phyloP scores from a whole-genome alignment of 1,139 yeast species.

The Hyphopichia khmerensis region DNA sequence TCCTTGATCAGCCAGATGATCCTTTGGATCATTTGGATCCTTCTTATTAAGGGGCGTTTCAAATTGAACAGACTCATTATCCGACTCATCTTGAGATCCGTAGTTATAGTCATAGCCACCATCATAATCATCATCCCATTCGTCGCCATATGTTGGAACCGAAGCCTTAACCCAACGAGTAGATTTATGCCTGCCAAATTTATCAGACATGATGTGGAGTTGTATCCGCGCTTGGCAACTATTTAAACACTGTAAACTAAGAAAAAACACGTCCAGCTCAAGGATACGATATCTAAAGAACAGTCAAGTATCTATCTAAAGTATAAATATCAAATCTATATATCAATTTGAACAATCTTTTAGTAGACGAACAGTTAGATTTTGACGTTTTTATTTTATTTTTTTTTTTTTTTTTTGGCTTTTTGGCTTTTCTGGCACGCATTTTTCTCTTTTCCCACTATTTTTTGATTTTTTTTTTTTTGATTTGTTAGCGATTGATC shows the following conservation, averaged over 20 bases:
- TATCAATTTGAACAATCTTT: neutral
- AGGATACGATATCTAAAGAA: too few species aligned
- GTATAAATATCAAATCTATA: too few species aligned
- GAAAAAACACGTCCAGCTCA: too few species aligned
- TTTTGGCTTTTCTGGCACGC: too few species aligned
- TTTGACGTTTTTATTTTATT: neutral
- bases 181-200: slow-evolving; percentile 57
- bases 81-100: slow-evolving; percentile 1
- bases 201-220: slow-evolving; percentile 31
- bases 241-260: too few species aligned
- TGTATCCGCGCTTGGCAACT: neutral
- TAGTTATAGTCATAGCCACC: slow-evolving; percentile 19
- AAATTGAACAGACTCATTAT: slow-evolving; percentile 4
- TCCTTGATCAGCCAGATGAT: too few species aligned
- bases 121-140: slow-evolving; percentile 50
- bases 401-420: neutral
- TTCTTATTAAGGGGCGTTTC: neutral
- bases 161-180: slow-evolving; percentile 64
- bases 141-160: slow-evolving; percentile 59
- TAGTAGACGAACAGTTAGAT: neutral
- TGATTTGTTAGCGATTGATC: too few species aligned
- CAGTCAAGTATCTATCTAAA: too few species aligned
- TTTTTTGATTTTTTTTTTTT: too few species aligned
- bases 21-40: neutral
- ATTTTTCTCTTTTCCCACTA: too few species aligned